phyloP scores from a whole-genome alignment of 2,329 filamentous ascomycete genomes.

The Fusarium ambrosium region DNA sequence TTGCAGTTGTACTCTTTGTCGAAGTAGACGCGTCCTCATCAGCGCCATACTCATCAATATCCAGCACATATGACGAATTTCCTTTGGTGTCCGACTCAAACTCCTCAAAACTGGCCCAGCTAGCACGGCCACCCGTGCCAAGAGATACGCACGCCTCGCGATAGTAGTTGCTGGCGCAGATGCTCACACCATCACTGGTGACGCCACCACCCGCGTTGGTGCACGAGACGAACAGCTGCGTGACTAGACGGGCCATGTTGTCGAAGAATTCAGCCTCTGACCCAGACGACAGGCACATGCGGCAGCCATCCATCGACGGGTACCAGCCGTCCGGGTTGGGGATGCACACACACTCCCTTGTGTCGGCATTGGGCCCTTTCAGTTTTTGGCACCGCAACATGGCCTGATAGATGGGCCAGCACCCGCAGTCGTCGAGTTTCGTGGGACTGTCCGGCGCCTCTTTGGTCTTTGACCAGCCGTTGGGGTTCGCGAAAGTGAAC shows the following conservation, averaged over 20 bases:
- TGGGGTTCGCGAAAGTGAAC: conserved; percentile 27
- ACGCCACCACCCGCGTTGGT: conserved; percentile 36
- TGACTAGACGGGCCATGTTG: conserved; percentile 31
- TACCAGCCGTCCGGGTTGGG: conserved; percentile 39
- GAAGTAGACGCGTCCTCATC: conserved; percentile 21
- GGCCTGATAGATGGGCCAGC: conserved; percentile 39
- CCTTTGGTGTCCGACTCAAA: conserved; percentile 9
- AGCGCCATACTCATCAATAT: conserved; percentile 24
- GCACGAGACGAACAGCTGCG: conserved; percentile 40
- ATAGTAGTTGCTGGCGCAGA: conserved; percentile 34
- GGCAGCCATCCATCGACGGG: conserved; percentile 38
- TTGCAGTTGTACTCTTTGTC: conserved; percentile 5
- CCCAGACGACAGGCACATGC: conserved; percentile 31
- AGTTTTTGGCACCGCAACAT: conserved; percentile 39
- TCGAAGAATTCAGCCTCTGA: conserved; percentile 34
- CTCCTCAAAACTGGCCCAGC: conserved; percentile 32
- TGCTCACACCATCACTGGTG: conserved; percentile 29
- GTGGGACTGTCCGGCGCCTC: conserved; percentile 38
- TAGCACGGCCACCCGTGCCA: conserved; percentile 18
- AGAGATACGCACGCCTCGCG: conserved; percentile 32
- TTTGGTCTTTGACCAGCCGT: conserved; percentile 39
- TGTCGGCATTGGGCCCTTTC: conserved; percentile 22
- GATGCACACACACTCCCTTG: conserved; percentile 34
- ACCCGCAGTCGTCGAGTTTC: conserved; percentile 40
- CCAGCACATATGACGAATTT: conserved; percentile 26